Conservation (phyloP, 345 rosid genomes). For the Eucalyptus guilfoylei region DNA sequence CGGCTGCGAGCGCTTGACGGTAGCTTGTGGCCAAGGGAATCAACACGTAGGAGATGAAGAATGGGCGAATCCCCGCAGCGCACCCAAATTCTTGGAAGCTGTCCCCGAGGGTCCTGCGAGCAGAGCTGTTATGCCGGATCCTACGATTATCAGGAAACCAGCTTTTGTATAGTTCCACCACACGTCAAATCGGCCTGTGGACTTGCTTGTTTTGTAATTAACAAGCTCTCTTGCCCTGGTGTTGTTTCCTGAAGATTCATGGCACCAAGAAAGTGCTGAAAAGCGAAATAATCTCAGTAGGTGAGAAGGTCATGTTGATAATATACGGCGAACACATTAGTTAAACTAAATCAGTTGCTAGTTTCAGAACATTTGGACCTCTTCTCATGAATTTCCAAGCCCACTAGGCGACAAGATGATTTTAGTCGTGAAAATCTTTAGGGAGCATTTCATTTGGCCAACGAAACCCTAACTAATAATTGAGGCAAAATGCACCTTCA, state of each 20-base stretch:
- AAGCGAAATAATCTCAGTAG: not conserved
- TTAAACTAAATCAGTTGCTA: not conserved
- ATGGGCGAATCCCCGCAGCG: slow-evolving; percentile 15
- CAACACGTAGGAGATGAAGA: slow-evolving; percentile 23
- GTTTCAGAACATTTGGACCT: not conserved
- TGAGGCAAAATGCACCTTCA: not conserved
- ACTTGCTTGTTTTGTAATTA: not conserved
- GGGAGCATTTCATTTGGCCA: not conserved
- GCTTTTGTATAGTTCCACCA: slow-evolving; percentile 28
- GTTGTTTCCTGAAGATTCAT: not conserved
- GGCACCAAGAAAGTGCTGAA: not conserved
- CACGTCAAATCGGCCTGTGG: not conserved
- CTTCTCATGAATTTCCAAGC: not conserved
- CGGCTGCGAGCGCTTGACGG: not conserved
- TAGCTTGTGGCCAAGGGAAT: slow-evolving; percentile 26
- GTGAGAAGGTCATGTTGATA: not conserved
- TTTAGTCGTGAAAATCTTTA: too few relatives aligned
- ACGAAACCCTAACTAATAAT: not conserved
- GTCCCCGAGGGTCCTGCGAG: slow-evolving; percentile 18
- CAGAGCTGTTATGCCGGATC: slow-evolving; percentile 10
- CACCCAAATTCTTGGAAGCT: slow-evolving; percentile 10
- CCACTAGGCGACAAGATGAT: not conserved
- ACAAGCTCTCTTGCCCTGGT: slow-evolving; percentile 9
- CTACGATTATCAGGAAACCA: slow-evolving; percentile 7
- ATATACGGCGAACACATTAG: not conserved